Base-by-base conservation (phyloP, 768 basidiomycete species). In the Boletus subparvulus region DNA sequence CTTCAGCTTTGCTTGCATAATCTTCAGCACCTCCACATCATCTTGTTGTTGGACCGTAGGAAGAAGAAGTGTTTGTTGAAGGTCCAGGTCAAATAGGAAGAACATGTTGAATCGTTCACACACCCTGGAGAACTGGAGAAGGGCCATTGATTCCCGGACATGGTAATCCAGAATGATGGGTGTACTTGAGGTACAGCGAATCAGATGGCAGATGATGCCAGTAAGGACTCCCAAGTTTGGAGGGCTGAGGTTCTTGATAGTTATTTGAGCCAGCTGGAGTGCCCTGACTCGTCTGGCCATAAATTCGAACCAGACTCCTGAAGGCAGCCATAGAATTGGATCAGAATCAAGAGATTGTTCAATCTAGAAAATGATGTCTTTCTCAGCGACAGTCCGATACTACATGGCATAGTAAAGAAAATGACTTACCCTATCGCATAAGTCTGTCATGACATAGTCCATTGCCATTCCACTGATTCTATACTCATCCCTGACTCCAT, bases 401-500 rank as follows among this genome's bases (percentile, higher is more conserved):
- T n/a, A n/a, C n/a, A 47, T 47, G 17, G 12, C 33, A 36, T 24
- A 24, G 28, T 16, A 10, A 16, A 45, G 7, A 1, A 9, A 30
- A 45, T 16, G 8, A 24, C 36, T 39, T 3, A 28, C 52, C 21
- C 28, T 54, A 2, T 41, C 14, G 6, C 6, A 4, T 24, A 54
- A 43, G 6, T 10, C 24, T 16, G 2, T 3, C 40, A 54, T 54
- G 3, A 42, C 30, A 16, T 48, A 6, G 4, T 32, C 21, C 4
- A 45, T 47, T 2, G 50, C 54, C 7, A 32, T 49, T 8, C 60
- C 57, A 47, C 53, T 52, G 16, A 61, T 41, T 3, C 50, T 47
- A 32, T 61, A 59, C 24, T 61, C 50, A 37, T 59, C 54, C 8
- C 47, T 3, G 5, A 61, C 54, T 0, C 57, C 54, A 59, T 59